Percentiles rank a stretch among this genome's conserved stretches.
Evolutionary conservation across 1,284 basidiomycete species (phyloP).

Genomic region (Tylopilus sp.): DNA sequence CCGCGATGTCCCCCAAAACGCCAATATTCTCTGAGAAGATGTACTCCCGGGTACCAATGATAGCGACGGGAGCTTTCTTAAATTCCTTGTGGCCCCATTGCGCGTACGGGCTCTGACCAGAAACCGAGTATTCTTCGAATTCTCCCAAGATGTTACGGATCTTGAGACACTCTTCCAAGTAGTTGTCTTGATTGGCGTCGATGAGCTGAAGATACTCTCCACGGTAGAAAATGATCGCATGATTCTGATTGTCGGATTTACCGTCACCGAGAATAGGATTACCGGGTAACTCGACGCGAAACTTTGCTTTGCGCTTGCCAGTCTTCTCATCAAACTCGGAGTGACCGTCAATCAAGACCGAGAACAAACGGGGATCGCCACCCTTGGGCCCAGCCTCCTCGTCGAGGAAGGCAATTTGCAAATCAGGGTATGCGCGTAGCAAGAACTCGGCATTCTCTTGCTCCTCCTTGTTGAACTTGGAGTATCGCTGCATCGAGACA

Average conservation of each 20-base stretch:
- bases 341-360: slow-evolving; percentile 94
- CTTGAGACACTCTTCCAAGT: slow-evolving; percentile 98
- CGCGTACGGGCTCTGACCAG: slow-evolving; percentile 92
- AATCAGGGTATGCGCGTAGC: slow-evolving; percentile 94
- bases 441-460: slow-evolving; percentile 99
- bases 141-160: slow-evolving; percentile 97
- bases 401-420: slow-evolving; percentile 98
- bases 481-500: slow-evolving; percentile 99
- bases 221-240: slow-evolving; percentile 98
- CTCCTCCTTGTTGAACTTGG: slow-evolving; percentile 99
- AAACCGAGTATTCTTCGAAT: slow-evolving; percentile 93
- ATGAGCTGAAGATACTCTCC: slow-evolving; percentile 99
- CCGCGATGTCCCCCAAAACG: slow-evolving; percentile 97
- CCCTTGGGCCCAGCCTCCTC: slow-evolving; percentile 91
- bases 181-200: slow-evolving; percentile 99
- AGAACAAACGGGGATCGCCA: slow-evolving; percentile 88
- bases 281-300: slow-evolving; percentile 95
- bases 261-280: slow-evolving; percentile 99
- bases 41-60: slow-evolving; percentile 98
- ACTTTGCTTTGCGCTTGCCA: slow-evolving; percentile 94
- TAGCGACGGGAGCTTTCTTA: slow-evolving; percentile 88
- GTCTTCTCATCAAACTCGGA: slow-evolving; percentile 90
- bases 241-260: slow-evolving; percentile 99
- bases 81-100: slow-evolving; percentile 93
- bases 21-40: slow-evolving; percentile 99